Conservation (phyloP, 371 early-diverging fungal genomes). For the Mucor mucedo region DNA sequence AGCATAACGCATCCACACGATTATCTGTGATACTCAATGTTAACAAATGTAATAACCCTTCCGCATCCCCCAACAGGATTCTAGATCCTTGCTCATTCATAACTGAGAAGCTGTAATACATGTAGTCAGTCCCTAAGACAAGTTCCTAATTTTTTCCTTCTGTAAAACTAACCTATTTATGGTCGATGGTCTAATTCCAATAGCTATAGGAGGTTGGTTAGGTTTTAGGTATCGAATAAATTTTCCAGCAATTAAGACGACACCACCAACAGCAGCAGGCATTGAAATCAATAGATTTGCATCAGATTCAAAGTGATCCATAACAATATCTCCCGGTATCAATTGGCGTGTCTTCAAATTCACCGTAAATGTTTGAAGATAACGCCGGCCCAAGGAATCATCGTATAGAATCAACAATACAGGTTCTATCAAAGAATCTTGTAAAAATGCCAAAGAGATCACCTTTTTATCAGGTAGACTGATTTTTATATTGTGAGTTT, state of each 20-base stretch:
- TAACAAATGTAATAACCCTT: constrained; percentile 68
- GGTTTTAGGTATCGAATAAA: constrained; percentile 66
- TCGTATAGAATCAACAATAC: constrained; percentile 78
- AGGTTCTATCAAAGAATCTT: constrained; percentile 49
- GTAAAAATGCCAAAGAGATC: constrained; percentile 70
- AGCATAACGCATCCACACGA: constrained; percentile 30
- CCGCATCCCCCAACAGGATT: constrained; percentile 78
- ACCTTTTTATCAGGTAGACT: constrained; percentile 76
- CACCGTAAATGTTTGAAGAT: constrained; percentile 70
- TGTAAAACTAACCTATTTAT: constrained; percentile 37
- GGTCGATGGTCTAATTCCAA: constrained; percentile 60
- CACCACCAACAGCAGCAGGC: constrained; percentile 66
- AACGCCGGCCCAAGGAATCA: constrained; percentile 67
- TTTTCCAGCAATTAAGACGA: constrained; percentile 73
- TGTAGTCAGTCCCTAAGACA: background rate
- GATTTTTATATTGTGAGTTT: constrained; percentile 46
- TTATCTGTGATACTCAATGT: constrained; percentile 23
- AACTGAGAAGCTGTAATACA: constrained; percentile 43
- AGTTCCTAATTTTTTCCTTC: background rate
- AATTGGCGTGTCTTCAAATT: constrained; percentile 52
- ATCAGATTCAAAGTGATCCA: constrained; percentile 59
- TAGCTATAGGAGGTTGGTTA: constrained; percentile 50
- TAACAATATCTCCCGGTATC: constrained; percentile 49
- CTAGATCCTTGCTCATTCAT: constrained; percentile 63
- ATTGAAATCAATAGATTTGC: constrained; percentile 67